phyloP scores from a whole-genome alignment of 2,329 filamentous ascomycete genomes.

The Hypoxylon rubiginosum region DNA sequence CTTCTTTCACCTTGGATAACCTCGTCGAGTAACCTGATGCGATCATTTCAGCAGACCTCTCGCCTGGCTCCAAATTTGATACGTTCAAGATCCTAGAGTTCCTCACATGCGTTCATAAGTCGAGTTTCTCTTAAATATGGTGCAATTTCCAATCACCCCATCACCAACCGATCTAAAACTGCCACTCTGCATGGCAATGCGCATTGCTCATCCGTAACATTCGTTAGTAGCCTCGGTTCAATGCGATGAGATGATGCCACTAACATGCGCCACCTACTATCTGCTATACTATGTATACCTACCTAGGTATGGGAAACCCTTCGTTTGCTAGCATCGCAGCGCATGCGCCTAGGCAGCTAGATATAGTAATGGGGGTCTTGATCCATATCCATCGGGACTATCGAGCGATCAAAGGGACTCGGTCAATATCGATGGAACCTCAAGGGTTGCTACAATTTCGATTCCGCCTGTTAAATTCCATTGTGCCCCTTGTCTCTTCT shows the following conservation, averaged over 20 bases:
- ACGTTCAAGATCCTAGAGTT: background rate
- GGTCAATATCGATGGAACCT: constrained; percentile 28
- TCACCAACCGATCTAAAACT: background rate
- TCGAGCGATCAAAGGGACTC: constrained; percentile 26
- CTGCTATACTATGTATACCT: no score
- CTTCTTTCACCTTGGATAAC: constrained; percentile 14
- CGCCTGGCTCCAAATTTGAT: background rate
- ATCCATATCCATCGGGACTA: constrained; percentile 7
- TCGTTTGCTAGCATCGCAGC: constrained; percentile 16
- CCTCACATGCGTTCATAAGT: background rate
- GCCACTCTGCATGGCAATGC: constrained; percentile 10
- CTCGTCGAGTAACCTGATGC: constrained; percentile 8
- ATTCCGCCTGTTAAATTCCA: constrained; percentile 20
- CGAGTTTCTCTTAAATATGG: background rate
- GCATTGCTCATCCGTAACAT: constrained; percentile 1
- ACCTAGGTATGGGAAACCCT: constrained; percentile 20
- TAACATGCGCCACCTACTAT: constrained; percentile 26
- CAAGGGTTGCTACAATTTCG: constrained; percentile 26
- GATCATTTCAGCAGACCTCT: constrained; percentile 4
- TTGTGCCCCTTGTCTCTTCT: constrained; percentile 17
- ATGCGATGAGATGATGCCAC: constrained; percentile 13
- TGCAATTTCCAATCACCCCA: background rate
- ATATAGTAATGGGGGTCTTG: constrained; percentile 5
- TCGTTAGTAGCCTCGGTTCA: constrained; percentile 34
- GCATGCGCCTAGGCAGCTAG: background rate